A percentile compares a stretch with the other conserved stretches of the same genome.
phyloP scores from a whole-genome alignment of 441 rosid species.

The Gossypium trilobum region DNA sequence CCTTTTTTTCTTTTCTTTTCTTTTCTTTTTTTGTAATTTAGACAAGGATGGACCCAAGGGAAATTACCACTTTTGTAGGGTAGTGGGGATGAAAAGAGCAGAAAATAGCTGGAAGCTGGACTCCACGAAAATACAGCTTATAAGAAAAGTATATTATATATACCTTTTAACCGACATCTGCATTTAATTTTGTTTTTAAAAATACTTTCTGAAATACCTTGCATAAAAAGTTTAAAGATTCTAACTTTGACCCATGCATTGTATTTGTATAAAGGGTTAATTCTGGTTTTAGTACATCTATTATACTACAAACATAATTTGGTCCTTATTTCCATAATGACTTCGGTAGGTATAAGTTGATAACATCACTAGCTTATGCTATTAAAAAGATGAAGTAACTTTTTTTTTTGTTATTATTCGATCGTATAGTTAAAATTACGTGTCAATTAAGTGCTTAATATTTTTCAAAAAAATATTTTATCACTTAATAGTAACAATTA shows the following conservation, averaged over 20 bases:
- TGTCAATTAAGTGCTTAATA: no score
- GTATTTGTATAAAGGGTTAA: neutral
- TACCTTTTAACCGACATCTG: neutral
- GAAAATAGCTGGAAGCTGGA: conserved; percentile 27
- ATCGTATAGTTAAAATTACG: no score
- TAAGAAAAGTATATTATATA: neutral
- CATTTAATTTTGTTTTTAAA: neutral
- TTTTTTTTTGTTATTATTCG: no score
- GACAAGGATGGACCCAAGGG: neutral
- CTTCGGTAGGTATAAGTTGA: no score
- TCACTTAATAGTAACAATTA: no score
- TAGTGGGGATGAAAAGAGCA: neutral
- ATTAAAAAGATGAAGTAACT: no score
- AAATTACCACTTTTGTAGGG: neutral
- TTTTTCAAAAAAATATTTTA: no score
- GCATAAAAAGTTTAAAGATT: neutral
- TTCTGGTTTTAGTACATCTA: no score
- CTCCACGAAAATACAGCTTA: conserved; percentile 23
- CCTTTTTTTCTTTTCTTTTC: no score
- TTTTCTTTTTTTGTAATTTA: neutral
- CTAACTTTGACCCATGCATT: neutral
- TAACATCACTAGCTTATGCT: no score
- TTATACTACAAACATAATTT: no score
- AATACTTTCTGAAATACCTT: neutral
- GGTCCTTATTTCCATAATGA: no score